phyloP scores from a whole-genome alignment of 1,284 basidiomycete species.

The Phlebopus sp. region DNA sequence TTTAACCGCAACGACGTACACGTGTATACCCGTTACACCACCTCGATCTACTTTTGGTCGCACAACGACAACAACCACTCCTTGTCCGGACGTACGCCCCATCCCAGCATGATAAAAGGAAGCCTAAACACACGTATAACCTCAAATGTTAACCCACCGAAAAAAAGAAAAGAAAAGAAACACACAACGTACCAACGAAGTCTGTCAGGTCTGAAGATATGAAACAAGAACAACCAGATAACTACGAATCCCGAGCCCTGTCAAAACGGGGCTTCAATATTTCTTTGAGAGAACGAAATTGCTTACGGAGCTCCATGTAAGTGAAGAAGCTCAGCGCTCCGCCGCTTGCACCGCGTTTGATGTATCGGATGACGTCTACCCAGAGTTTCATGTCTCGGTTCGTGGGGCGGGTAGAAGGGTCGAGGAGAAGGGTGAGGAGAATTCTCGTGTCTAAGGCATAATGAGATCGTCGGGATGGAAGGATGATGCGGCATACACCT shows the following conservation, averaged over 20 bases:
- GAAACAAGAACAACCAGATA: constrained; percentile 50
- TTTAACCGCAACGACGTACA: too few species aligned
- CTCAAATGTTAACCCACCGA: neutral
- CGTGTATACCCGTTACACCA: too few species aligned
- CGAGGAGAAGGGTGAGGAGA: constrained; percentile 56
- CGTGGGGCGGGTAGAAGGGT: constrained; percentile 47
- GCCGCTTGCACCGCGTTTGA: constrained; percentile 51
- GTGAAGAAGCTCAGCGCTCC: constrained; percentile 63
- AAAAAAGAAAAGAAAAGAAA: neutral
- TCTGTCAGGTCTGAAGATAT: constrained; percentile 44
- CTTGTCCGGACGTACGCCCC: constrained; percentile 36
- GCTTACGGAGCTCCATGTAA: constrained; percentile 57
- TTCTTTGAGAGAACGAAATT: too few species aligned
- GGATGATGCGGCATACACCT: constrained; percentile 12
- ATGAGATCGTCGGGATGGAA: neutral
- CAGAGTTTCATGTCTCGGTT: constrained; percentile 62
- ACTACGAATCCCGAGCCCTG: constrained; percentile 28
- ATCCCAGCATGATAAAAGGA: constrained; percentile 50
- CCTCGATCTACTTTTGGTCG: neutral
- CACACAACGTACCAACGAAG: constrained; percentile 38
- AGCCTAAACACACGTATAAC: constrained; percentile 27
- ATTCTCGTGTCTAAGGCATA: constrained; percentile 45
- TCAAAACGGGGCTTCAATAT: too few species aligned
- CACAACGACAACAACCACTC: neutral
- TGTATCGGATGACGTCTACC: constrained; percentile 44